A percentile compares a stretch with the other conserved stretches of the same genome.
Evolutionary conservation across 2,329 filamentous ascomycete species (phyloP).

Genomic region (Aspergillus floridensis): DNA sequence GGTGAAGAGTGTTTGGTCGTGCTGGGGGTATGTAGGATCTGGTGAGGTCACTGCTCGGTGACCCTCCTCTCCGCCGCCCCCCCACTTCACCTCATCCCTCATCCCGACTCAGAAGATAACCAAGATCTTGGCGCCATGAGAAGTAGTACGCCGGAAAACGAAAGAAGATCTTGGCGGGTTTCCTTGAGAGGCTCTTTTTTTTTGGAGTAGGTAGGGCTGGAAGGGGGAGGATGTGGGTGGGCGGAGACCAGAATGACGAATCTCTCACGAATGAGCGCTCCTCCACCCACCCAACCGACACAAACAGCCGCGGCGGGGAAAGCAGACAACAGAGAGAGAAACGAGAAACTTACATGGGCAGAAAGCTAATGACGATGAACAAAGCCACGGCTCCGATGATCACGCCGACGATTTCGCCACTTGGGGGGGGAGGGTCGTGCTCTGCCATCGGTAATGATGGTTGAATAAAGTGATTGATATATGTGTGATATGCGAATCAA

Average conservation of each 20-base stretch:
- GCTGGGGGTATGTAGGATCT: too few species aligned
- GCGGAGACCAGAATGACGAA: too few species aligned
- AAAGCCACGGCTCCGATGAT: constrained; percentile 30
- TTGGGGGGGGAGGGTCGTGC: not conserved
- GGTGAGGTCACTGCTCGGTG: too few species aligned
- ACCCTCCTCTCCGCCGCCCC: too few species aligned
- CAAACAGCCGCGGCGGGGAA: not conserved
- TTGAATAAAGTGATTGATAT: not conserved
- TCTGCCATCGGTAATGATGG: constrained; percentile 19
- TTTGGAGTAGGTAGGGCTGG: not conserved
- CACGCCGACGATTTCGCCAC: constrained; percentile 28
- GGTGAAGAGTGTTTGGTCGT: too few species aligned
- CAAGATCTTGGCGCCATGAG: not conserved
- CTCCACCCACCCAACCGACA: too few species aligned
- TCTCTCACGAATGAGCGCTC: too few species aligned
- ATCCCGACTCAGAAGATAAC: too few species aligned
- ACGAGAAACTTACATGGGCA: constrained; percentile 33
- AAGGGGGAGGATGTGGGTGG: not conserved
- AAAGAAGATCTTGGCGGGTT: not conserved
- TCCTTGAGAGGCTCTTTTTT: not conserved
- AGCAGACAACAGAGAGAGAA: not conserved
- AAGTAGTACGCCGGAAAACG: not conserved
- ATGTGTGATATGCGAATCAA: too few species aligned
- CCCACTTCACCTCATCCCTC: too few species aligned
- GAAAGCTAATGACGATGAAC: constrained; percentile 28